A percentile compares a stretch with the other conserved stretches of the same genome.
These are phyloP conservation scores for Periconia sp. DNA, from an alignment of 2,329 filamentous ascomycete species.

Conservation along the genomic window DNA sequence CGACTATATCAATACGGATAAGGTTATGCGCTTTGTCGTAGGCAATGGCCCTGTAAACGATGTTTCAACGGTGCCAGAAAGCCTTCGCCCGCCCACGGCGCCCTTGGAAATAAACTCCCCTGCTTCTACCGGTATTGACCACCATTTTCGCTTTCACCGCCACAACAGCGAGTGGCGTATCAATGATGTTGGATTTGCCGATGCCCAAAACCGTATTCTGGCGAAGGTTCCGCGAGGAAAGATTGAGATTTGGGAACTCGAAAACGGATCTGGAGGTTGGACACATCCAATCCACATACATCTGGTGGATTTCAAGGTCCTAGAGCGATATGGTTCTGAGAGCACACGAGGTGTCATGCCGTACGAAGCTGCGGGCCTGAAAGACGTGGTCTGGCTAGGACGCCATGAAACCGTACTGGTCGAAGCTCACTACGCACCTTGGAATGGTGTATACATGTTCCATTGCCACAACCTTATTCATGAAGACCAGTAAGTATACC, in stretches of 20 bases:
- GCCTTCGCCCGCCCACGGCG: conserved; percentile 22
- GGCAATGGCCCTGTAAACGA: conserved; percentile 16
- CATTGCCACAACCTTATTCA: conserved; percentile 50
- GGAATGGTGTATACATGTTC: conserved; percentile 54
- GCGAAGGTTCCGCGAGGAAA: conserved; percentile 32
- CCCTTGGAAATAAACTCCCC: conserved; percentile 27
- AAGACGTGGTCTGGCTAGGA: conserved; percentile 60
- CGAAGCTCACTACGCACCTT: conserved; percentile 31
- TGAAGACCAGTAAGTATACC: conserved; percentile 36
- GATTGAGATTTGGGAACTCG: conserved; percentile 36
- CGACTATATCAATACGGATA: conserved; percentile 45
- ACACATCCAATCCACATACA: conserved; percentile 51
- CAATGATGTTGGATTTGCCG: conserved; percentile 30
- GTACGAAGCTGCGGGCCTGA: conserved; percentile 58
- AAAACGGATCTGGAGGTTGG: conserved; percentile 55
- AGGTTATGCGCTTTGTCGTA: conserved; percentile 23
- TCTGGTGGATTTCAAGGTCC: conserved; percentile 58
- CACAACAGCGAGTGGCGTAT: conserved; percentile 30
- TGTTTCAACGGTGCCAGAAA: conserved; percentile 19
- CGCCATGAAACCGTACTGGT: conserved; percentile 45
- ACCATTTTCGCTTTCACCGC: conserved; percentile 34
- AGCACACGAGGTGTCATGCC: conserved; percentile 45
- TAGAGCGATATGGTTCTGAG: conserved; percentile 44
- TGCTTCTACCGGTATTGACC: conserved; percentile 23
- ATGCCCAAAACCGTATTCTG: conserved; percentile 27